Conservation (phyloP, 371 early-diverging fungal genomes). For the Coemansia sp. region DNA sequence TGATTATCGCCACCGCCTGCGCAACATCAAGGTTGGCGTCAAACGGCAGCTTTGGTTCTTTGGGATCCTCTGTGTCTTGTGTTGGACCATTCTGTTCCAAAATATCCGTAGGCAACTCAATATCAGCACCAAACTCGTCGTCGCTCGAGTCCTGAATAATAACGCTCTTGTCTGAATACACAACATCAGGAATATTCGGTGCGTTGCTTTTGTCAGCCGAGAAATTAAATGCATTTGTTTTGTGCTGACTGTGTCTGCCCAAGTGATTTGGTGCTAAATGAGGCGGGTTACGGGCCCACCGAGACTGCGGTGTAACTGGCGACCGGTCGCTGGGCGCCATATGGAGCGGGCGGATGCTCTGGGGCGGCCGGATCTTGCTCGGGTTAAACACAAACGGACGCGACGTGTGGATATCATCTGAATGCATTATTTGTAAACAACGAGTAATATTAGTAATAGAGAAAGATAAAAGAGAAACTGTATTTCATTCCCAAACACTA, state of each 20-base stretch:
- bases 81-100: background rate
- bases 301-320: too few relatives aligned
- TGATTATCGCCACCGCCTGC: conserved; percentile 11
- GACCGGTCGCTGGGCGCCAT: background rate
- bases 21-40: conserved; percentile 10
- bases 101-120: conserved; percentile 12
- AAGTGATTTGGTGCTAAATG: background rate
- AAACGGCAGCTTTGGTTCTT: conserved; percentile 4
- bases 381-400: conserved; percentile 38
- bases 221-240: background rate
- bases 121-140: conserved; percentile 2
- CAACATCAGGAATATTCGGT: background rate
- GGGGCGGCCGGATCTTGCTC: conserved; percentile 18
- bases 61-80: background rate
- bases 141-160: conserved; percentile 28
- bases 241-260: background rate
- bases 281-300: too few relatives aligned
- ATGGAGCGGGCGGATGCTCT: conserved; percentile 26
- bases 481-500: too few relatives aligned
- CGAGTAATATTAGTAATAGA: too few relatives aligned
- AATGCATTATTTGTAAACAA: background rate
- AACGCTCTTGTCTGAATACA: conserved; percentile 4
- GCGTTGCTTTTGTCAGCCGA: background rate
- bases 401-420: background rate
- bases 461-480: too few relatives aligned